Evolutionary conservation across 768 basidiomycete genomes (phyloP), one percentile per base, ranked within the genome.

Genomic region (Termitomyces sp.): DNA sequence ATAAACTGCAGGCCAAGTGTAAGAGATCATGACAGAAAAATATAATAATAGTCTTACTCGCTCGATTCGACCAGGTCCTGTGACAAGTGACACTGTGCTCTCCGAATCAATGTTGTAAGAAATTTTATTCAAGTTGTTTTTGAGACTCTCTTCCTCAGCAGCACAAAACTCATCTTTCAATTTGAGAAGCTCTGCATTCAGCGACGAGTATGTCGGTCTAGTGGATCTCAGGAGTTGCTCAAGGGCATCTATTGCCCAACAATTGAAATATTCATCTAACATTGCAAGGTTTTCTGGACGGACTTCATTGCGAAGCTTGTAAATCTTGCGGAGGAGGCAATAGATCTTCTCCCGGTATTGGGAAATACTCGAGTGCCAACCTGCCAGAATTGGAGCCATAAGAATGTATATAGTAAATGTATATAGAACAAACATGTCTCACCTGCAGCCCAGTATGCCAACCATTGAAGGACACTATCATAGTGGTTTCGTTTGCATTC

Each of bases 381-480:
- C 52, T 53, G 16, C 4, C 8, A 3, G 26, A 36, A 4, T 18
- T 2, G 2, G 37, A 7, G 22, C 12, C 1, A 14, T 51, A 4
- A 43, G 36, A 26, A 22, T 24, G 20, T n/a, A 10, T 16, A n/a
- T n/a, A n/a, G n/a, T n/a, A n/a, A n/a, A n/a, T n/a, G n/a, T n/a
- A n/a, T n/a, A n/a, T n/a, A n/a, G n/a, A n/a, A n/a, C n/a, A n/a
- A n/a, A n/a, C n/a, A n/a, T n/a, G n/a, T 30, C 39, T 40, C 33
- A 53, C 52, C 52, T 32, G 39, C 52, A 30, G 52, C 51, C 51
- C 51, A 53, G 39, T 32, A 53, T 10, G 52, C 52, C 7, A 53
- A n/a, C 51, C 51, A 53, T 18, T 53, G 42, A 43, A 43, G 42
- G 5, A 24, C 42, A 4, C 42, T 43, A 18, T 8, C 0, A 2